A percentile compares a stretch with the other conserved stretches of the same genome.
Conservation (phyloP, 1,284 basidiomycete genomes). For the Puccinia coronata region DNA sequence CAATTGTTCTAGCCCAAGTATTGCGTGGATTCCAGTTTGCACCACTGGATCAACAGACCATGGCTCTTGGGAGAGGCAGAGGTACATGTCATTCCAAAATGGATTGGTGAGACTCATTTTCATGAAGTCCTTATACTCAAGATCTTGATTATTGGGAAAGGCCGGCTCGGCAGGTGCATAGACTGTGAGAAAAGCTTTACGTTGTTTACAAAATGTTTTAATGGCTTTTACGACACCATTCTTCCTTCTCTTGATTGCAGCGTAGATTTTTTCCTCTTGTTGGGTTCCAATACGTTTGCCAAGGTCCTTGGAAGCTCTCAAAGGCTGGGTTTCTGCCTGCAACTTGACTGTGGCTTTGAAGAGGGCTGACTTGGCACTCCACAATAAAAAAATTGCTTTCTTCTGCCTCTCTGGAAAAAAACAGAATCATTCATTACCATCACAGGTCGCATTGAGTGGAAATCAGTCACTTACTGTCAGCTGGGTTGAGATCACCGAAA, state of each 20-base stretch:
- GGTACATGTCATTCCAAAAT: slow-evolving; percentile 7
- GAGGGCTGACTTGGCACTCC: neutral
- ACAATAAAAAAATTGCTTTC: neutral
- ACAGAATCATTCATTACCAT: neutral
- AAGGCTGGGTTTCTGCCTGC: neutral
- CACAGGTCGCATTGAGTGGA: no score
- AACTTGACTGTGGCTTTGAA: neutral
- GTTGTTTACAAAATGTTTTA: neutral
- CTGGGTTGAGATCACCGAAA: no score
- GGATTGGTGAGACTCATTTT: neutral
- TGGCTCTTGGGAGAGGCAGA: neutral
- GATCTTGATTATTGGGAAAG: neutral
- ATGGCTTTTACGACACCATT: neutral
- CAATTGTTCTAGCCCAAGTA: neutral
- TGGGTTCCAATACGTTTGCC: neutral
- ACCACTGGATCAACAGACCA: slow-evolving; percentile 6
- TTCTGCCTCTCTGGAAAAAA: neutral
- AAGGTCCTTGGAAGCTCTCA: neutral
- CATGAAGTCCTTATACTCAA: neutral
- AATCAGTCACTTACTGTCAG: no score
- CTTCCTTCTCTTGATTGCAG: neutral
- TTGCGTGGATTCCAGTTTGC: neutral
- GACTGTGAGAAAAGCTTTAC: neutral
- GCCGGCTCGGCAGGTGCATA: neutral
- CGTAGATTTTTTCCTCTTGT: neutral